phyloP scores from a whole-genome alignment of 2,329 filamentous ascomycete genomes.

The Calonectria honghensis region DNA sequence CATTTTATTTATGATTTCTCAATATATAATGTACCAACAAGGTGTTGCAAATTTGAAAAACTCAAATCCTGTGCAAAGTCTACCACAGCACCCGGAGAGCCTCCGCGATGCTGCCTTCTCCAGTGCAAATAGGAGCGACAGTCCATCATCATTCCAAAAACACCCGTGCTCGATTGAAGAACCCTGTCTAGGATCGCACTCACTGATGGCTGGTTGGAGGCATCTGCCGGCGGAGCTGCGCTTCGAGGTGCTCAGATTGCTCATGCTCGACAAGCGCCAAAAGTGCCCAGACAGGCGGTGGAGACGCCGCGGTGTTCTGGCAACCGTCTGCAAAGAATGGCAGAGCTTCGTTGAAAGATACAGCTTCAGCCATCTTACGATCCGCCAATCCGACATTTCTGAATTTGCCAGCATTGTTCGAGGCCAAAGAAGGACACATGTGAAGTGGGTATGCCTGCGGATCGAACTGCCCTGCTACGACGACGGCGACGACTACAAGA shows the following conservation, averaged over 20 bases:
- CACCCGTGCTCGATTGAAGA: too few species aligned
- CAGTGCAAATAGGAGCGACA: background rate
- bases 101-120: too few species aligned
- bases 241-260: background rate
- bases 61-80: background rate
- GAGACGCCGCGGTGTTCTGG: background rate
- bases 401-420: background rate
- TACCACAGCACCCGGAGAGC: background rate
- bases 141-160: background rate
- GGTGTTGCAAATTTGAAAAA: background rate
- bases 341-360: background rate
- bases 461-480: background rate
- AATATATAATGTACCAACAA: background rate
- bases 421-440: background rate
- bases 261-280: background rate
- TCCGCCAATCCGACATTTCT: background rate
- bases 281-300: background rate
- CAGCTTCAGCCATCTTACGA: background rate
- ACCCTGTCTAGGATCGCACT: too few species aligned
- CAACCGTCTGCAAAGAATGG: background rate
- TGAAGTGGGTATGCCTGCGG: background rate
- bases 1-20: background rate
- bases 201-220: background rate
- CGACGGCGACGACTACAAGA: background rate
- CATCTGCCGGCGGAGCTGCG: background rate